A percentile compares a stretch with the other conserved stretches of the same genome.
Evolutionary conservation across 169 alveolate genomes (phyloP).

Genomic region (Eimeria praecox): DNA sequence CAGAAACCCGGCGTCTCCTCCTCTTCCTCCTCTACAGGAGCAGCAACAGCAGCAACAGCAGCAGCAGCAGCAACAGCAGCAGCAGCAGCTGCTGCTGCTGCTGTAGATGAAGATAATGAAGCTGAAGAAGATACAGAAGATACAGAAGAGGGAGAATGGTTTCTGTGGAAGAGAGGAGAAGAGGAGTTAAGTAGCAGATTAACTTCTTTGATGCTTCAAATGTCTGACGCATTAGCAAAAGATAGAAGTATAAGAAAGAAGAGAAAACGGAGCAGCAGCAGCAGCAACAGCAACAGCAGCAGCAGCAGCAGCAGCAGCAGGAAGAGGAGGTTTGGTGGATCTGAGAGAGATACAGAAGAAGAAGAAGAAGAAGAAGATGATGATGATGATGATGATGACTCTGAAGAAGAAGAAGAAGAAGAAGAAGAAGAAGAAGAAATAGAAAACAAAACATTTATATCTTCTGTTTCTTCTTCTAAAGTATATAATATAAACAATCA

Average conservation of each 20-base stretch:
- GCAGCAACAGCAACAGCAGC: constrained; percentile 29
- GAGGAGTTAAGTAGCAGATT: constrained; percentile 18
- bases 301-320: too few relatives aligned
- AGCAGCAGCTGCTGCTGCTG: background rate
- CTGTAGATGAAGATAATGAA: background rate
- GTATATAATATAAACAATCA: background rate
- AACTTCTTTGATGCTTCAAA: constrained; percentile 32
- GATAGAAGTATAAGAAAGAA: background rate
- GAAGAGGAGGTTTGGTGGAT: background rate
- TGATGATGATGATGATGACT: background rate
- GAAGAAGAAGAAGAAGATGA: background rate
- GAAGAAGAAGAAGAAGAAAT: background rate
- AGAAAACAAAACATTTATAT: background rate
- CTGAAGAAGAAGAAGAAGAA: background rate
- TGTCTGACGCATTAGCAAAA: background rate
- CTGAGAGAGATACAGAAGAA: background rate
- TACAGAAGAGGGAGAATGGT: background rate
- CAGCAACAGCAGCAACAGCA: constrained; percentile 2
- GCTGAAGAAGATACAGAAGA: background rate
- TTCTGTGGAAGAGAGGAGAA: constrained; percentile 16
- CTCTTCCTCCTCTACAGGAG: too few relatives aligned
- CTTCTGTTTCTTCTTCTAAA: background rate
- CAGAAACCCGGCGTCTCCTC: too few relatives aligned
- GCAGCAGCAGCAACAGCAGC: background rate
- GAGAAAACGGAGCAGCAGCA: background rate